These are phyloP conservation scores for Azolla pinnata DNA, from an alignment of 75 land plant genomes.

Conservation along the genomic window DNA sequence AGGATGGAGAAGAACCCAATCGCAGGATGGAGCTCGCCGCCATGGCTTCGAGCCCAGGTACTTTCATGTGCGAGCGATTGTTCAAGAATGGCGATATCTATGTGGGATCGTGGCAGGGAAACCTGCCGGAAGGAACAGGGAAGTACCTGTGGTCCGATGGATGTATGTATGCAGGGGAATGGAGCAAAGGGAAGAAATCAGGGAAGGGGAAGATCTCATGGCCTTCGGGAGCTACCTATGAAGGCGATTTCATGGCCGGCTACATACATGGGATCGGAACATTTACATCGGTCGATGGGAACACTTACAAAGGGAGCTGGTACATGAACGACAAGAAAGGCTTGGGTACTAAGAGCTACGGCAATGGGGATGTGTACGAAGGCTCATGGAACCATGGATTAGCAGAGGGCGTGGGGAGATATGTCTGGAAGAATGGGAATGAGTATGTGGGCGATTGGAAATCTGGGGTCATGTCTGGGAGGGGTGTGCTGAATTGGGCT, in stretches of 20 bases:
- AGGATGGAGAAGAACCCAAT: not conserved
- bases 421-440: conserved; percentile 51
- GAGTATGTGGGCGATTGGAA: conserved; percentile 53
- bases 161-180: conserved; percentile 69
- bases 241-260: conserved; percentile 60
- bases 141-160: conserved; percentile 73
- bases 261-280: conserved; percentile 63
- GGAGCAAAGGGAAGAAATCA: conserved; percentile 49
- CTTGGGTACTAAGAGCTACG: conserved; percentile 35
- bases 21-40: not conserved
- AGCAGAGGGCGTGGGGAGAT: conserved; percentile 56
- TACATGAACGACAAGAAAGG: conserved; percentile 59
- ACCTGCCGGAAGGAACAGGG: conserved; percentile 54
- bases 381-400: conserved; percentile 56
- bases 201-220: conserved; percentile 59
- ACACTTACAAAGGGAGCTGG: conserved; percentile 55
- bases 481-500: conserved; percentile 38
- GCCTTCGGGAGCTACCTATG: conserved; percentile 74
- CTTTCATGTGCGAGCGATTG: conserved; percentile 19
- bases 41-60: not conserved
- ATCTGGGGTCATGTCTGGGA: conserved; percentile 40
- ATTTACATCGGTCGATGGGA: conserved; percentile 39
- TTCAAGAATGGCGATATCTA: conserved; percentile 62
- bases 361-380: conserved; percentile 55
- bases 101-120: conserved; percentile 41